Conservation (phyloP, 805 yeast genomes). For the Hanseniaspora hatyaiensis region DNA sequence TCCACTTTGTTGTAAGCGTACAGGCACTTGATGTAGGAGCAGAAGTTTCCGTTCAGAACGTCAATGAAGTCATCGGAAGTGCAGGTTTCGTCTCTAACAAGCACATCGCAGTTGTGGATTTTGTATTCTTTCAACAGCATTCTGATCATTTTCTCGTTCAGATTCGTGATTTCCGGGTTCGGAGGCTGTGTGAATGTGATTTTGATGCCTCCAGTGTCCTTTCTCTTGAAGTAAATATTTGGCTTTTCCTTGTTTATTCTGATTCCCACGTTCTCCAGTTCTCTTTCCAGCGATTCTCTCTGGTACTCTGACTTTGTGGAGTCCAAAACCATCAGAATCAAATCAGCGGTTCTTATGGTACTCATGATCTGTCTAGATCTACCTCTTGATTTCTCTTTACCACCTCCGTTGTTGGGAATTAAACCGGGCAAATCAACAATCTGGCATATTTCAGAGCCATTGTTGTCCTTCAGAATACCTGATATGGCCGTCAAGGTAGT, state of each 20-base stretch:
- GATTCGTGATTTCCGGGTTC: constrained; percentile 33
- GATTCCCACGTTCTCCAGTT: constrained; percentile 87
- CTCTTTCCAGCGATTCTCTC: constrained; percentile 72
- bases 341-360: constrained; percentile 88
- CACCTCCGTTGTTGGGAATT: constrained; percentile 90
- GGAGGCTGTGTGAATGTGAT: constrained; percentile 74
- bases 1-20: constrained; percentile 93
- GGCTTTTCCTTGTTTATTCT: constrained; percentile 75
- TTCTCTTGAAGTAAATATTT: constrained; percentile 59
- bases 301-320: constrained; percentile 92
- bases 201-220: constrained; percentile 86
- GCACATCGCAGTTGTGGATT: constrained; percentile 85
- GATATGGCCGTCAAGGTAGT: constrained; percentile 95
- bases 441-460: constrained; percentile 81
- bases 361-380: constrained; percentile 95
- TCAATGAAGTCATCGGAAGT: constrained; percentile 92
- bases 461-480: constrained; percentile 80
- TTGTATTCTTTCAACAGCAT: constrained; percentile 74
- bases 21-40: constrained; percentile 79
- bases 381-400: constrained; percentile 96
- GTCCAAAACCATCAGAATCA: constrained; percentile 85
- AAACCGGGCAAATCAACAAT: constrained; percentile 97
- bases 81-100: constrained; percentile 75
- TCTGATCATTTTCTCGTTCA: constrained; percentile 69
- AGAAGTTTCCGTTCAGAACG: constrained; percentile 73